Base-by-base conservation (phyloP, 805 yeast species). In the Wickerhamiella spandovensis region DNA sequence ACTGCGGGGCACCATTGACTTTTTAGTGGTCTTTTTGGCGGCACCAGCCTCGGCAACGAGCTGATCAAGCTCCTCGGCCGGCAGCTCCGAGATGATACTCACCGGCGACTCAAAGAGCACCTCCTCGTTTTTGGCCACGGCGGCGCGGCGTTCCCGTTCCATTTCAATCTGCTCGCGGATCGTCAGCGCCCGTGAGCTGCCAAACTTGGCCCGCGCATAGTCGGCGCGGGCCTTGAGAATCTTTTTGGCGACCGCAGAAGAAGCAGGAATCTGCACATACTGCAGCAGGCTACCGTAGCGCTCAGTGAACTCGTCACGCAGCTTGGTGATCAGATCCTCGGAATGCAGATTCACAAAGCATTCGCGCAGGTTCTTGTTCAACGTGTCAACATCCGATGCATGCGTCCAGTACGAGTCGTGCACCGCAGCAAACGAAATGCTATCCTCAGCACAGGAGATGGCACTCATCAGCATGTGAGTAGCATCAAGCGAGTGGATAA, bases 361-460 rank as follows among this genome's bases (percentile, higher is more conserved):
- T 37, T 83, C 81, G 61, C 98, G 76, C 55, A 92, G 69, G 44
- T 76, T 69, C 13, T 58, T 60, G 65, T 81, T 86, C 92, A 90
- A 81, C 2, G 61, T 62, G 53, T 80, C 81, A 42, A 90, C 79
- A 63, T 85, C 90, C 47, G 78, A 70, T 1, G 98, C 97, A 64
- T 92, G 97, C 0, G 97, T 88, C 98, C 98, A 90, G 65, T 85
- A 90, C 0, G 97, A 90, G 64, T 90, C 98, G 66, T 90, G 98
- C 22, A 90, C 98, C 0, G 97, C 80, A 0, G 97, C 96, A 72
- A 92, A 90, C 12, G 79, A 71, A 47, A 92, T 66, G 0, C 77
- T 78, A 1, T 63, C 62, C 42, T 79, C 73, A 4, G 82, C 78
- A 65, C 96, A 87, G 22, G 79, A 79, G 47, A 78, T 72, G 0